A percentile compares a stretch with the other conserved stretches of the same genome.
These are phyloP conservation scores for Aureobasidium leucospermi DNA, from an alignment of 2,329 filamentous ascomycete species.

Conservation along the genomic window DNA sequence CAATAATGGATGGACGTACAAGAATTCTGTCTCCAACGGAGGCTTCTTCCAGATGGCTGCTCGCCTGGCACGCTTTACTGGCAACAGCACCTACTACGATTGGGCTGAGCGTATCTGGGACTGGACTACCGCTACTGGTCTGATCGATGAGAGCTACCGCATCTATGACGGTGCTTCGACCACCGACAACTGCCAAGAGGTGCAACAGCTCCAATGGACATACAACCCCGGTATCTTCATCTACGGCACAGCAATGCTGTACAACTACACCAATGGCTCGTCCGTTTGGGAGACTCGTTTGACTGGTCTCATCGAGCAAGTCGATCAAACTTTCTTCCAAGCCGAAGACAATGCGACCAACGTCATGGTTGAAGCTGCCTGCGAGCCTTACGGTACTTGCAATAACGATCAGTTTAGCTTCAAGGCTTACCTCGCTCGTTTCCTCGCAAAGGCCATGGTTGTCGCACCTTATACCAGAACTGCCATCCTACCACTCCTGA, in stretches of 20 bases:
- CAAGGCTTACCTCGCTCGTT: constrained; percentile 68
- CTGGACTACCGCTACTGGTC: constrained; percentile 38
- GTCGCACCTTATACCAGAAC: constrained; percentile 36
- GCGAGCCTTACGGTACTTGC: constrained; percentile 51
- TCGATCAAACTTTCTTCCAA: constrained; percentile 48
- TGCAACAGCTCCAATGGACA: constrained; percentile 40
- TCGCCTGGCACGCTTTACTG: constrained; percentile 29
- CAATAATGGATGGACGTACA: constrained; percentile 68
- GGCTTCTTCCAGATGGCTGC: constrained; percentile 77
- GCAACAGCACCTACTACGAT: constrained; percentile 49
- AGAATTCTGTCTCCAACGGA: constrained; percentile 74
- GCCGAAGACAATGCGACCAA: constrained; percentile 39
- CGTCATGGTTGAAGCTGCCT: constrained; percentile 60
- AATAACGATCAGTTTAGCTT: constrained; percentile 66
- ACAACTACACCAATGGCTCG: constrained; percentile 41
- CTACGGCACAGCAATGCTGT: constrained; percentile 50
- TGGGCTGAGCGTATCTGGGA: constrained; percentile 47
- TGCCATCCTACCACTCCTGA: constrained; percentile 32
- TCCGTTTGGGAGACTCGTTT: constrained; percentile 45
- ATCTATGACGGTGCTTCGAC: constrained; percentile 41
- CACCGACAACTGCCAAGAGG: constrained; percentile 35
- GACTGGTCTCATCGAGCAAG: constrained; percentile 51
- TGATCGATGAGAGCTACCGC: constrained; percentile 42
- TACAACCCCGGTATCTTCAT: constrained; percentile 47
- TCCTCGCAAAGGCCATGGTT: constrained; percentile 43